A percentile compares a stretch with the other conserved stretches of the same genome.
These are phyloP conservation scores for Gyrodon lividus DNA, from an alignment of 768 basidiomycete species.

Conservation along the genomic window DNA sequence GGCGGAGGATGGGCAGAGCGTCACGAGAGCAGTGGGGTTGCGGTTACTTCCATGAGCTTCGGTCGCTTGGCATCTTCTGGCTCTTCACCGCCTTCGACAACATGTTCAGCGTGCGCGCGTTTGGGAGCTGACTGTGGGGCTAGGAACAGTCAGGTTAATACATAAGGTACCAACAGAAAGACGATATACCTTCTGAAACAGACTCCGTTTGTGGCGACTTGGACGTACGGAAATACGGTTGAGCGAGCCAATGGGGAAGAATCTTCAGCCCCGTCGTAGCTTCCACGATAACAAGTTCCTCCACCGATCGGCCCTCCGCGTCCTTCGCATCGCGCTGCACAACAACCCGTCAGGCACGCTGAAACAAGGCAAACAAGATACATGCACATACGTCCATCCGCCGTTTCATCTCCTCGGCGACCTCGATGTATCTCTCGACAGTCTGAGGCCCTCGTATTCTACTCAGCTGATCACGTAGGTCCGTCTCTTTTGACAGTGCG, in stretches of 20 bases:
- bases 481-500: conserved; percentile 60
- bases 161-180: neutral
- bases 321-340: conserved; percentile 48
- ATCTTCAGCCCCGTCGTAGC: conserved; percentile 47
- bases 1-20: neutral
- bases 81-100: neutral
- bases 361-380: neutral
- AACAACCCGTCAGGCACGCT: neutral
- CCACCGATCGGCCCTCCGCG: conserved; percentile 23
- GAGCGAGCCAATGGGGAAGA: conserved; percentile 69
- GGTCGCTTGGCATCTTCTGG: neutral
- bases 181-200: neutral
- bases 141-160: neutral
- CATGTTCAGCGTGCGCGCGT: neutral
- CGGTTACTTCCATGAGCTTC: neutral
- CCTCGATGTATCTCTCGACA: conserved; percentile 41
- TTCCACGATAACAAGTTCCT: conserved; percentile 43
- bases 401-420: conserved; percentile 59
- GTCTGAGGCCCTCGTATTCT: conserved; percentile 34
- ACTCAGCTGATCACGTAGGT: conserved; percentile 74
- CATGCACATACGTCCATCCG: conserved; percentile 50
- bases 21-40: neutral
- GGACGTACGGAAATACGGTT: conserved; percentile 54
- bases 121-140: neutral
- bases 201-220: neutral